Base-by-base conservation (phyloP, 768 basidiomycete species). In the Pleurotus tuoliensis region DNA sequence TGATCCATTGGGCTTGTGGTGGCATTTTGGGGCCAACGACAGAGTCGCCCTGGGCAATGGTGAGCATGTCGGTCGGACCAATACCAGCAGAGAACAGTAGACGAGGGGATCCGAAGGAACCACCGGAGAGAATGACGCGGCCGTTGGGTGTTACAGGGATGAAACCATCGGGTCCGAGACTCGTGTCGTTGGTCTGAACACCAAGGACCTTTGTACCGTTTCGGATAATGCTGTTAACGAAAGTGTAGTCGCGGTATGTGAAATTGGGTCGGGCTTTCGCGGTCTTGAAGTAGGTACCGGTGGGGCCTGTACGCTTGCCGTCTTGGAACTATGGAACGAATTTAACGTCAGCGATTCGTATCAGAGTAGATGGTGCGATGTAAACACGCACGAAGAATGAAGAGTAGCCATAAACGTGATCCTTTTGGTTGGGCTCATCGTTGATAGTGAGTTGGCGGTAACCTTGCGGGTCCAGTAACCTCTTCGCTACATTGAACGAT, bases 61-160 rank as follows among this genome's bases (percentile, higher is more conserved):
- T 65, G 61, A 86, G 71, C 82, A 80, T 80, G 59, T 86, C 83
- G 1, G 70, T 65, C 0, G 84, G 84, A 22, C 84, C 84, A 44
- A 86, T 84, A 18, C 84, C 84, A 56, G 79, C 81, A 56, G 78
- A 75, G 76, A 82, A 84, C 13, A 86, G 70, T 57, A 84, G 76
- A 30, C 84, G 74, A 53, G 83, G 67, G 11, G 80, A 78, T 18
- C 83, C 82, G 59, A 78, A 83, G 11, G 81, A 71, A 12, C 84
- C 84, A 27, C 78, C 80, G 3, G 82, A 78, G 20, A 86, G 77
- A 57, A 86, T 73, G 61, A 86, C 83, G 30, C 84, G 79, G n/a
- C 84, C 84, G 24, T 74, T 74, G 6, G 76, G 64, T 30, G 72
- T 84, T 46, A 86, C 69, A 9, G 82, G 77, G 20, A 82, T 69